Percentiles rank a stretch among this genome's conserved stretches.
phyloP scores from a whole-genome alignment of 345 rosid species.

The Populus alba region DNA sequence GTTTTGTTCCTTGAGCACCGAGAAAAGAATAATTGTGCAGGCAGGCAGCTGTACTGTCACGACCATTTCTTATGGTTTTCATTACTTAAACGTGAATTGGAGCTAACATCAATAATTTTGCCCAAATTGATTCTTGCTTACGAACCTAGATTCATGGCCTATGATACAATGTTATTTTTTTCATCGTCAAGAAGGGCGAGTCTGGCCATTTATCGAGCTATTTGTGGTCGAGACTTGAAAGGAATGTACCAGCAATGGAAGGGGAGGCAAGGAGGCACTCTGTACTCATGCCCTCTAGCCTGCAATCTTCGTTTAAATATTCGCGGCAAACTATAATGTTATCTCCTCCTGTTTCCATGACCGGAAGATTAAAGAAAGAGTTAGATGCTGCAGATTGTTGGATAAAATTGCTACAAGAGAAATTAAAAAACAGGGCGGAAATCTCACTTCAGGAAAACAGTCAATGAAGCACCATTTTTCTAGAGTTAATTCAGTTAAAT shows the following conservation, averaged over 20 bases:
- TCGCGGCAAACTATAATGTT: not conserved
- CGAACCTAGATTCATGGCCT: constrained; percentile 32
- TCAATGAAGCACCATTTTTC: too few relatives aligned
- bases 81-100: not conserved
- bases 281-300: not conserved
- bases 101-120: not conserved
- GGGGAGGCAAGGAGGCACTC: constrained; percentile 18
- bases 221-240: not conserved
- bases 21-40: not conserved
- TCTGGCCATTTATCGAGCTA: not conserved
- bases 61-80: not conserved
- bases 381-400: not conserved
- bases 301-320: not conserved
- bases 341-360: not conserved
- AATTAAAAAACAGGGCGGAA: not conserved
- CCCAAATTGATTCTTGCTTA: not conserved
- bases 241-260: not conserved
- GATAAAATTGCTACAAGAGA: not conserved
- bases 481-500: too few relatives aligned
- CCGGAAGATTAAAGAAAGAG: not conserved
- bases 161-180: not conserved
- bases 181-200: too few relatives aligned
- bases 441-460: too few relatives aligned
- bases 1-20: not conserved
- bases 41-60: too few relatives aligned